Evolutionary conservation across 805 yeast genomes (phyloP), one percentile per base, ranked within the genome.

Genomic region (Starmerella potacharoeniae): DNA sequence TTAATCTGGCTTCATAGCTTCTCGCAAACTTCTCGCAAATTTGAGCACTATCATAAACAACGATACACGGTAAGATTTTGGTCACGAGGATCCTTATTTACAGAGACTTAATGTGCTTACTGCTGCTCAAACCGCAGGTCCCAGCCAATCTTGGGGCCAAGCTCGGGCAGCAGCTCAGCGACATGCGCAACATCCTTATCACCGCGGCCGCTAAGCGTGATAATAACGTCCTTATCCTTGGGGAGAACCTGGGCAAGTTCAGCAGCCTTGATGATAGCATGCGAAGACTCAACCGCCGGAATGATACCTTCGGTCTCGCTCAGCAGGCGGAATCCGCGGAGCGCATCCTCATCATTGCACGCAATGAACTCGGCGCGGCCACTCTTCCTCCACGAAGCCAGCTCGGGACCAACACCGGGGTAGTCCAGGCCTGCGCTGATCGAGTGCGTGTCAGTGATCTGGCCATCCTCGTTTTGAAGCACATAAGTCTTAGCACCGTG

Each of bases 331-430:
- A 93, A 93, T 17, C 98, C 99, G 60, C 80, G 78, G 61, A 93
- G 75, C 34, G 97, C 97, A 68, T 93, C 82, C n/a, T 95, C 89
- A 71, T 93, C 96, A 36, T 95, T 86, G 54, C 95, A 97, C 47
- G 96, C 95, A 48, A 83, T 71, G 67, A 91, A 93, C 55, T 84
- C 75, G 8, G 95, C 98, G 66, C 99, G 82, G 31, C 97, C 97
- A 58, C 84, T 83, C 53, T 84, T 83, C 71, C 91, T 91, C 97
- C 97, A 93, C 68, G 77, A 80, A 2, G 97, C 95, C 63, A 93
- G 77, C 73, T 93, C 97, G 35, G 99, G 99, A 46, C 99, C 99
- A 48, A 93, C 99, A 72, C 97, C 99, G 30, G 99, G 99, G 69
- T 93, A 93, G 72, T 93, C 99, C 65, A 93, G 77, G 62, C 99